phyloP scores from a whole-genome alignment of 208 protist genomes.

The Borovskyia barvae region DNA sequence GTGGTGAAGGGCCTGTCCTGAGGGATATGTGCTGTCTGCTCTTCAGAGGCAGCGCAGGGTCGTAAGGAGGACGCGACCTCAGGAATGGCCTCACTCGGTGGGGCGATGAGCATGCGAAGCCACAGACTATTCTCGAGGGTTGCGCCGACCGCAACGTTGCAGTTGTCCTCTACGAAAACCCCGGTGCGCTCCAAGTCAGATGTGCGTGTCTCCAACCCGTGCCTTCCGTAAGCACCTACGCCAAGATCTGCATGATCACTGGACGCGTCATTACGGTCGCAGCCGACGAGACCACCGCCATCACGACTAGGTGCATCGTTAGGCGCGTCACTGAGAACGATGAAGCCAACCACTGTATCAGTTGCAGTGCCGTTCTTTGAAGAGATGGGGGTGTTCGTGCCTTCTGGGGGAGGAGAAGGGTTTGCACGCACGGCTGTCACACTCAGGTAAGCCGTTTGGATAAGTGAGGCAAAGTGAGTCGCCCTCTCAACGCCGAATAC shows the following conservation, averaged over 20 bases:
- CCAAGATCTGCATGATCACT: no score
- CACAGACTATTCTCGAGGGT: conserved; percentile 60
- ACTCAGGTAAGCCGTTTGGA: conserved; percentile 64
- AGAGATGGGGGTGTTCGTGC: neutral
- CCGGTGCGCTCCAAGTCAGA: neutral
- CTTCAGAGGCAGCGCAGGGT: neutral
- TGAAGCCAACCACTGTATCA: conserved; percentile 47
- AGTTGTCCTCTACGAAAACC: conserved; percentile 5
- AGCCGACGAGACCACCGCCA: neutral
- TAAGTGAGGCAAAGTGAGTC: conserved; percentile 46
- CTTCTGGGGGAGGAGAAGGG: conserved; percentile 1
- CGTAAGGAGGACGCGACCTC: neutral
- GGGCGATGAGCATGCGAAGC: conserved; percentile 60
- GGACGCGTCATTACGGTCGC: neutral
- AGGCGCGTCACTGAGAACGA: conserved; percentile 37
- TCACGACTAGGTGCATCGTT: neutral
- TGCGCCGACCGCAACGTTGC: neutral
- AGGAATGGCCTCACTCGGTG: conserved; percentile 22
- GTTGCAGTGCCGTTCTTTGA: neutral
- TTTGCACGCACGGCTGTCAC: conserved; percentile 59
- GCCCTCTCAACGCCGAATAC: conserved; percentile 35
- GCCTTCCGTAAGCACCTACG: neutral
- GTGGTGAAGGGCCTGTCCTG: conserved; percentile 25
- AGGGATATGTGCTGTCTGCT: neutral
- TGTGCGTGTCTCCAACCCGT: conserved; percentile 3